Base-by-base conservation (phyloP, 176 grass and related monocot genomes). In the Microstegium vimineum region DNA sequence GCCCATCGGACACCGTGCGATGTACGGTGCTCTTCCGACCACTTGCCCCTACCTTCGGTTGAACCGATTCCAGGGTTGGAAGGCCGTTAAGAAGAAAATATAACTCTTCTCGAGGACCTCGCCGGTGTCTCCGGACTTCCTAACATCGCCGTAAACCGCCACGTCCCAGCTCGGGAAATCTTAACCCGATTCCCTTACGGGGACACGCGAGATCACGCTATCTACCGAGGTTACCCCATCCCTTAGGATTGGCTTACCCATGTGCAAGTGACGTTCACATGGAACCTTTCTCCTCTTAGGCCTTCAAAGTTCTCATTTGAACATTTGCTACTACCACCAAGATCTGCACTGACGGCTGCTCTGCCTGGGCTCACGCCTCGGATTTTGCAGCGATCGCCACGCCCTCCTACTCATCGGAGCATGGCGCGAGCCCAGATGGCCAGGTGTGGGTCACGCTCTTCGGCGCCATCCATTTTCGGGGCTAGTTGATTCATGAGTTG, bases 401-500 rank as follows among this genome's bases (percentile, higher is more conserved):
- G 74, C 90, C 90, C 86, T 92, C 90, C 90, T 92, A 92, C 84
- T 59, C 54, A 59, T 59, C 54, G 54, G 54, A n/a, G 54, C 54
- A 59, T 59, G 54, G 2, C 54, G n/a, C 54, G 23, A 8, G 54
- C 54, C 54, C 54, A 23, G 54, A 59, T 25, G 54, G 54, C 54
- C 22, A n/a, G 54, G 54, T 59, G 54, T 46, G 43, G 43, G 43
- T 46, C 43, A 14, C 43, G n/a, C n/a, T n/a, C n/a, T n/a, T n/a
- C n/a, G n/a, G 43, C 14, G 45, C 45, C 45, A 47, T 47, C 45
- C 45, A 47, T 91, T 94, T 91, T 91, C 47, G 83, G 76, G 89
- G 76, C 80, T 89, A 91, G 92, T 94, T 94, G 89, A 94, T 94
- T 94, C 83, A n/a, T n/a, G n/a, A n/a, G n/a, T n/a, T n/a, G n/a